phyloP scores from a whole-genome alignment of 345 rosid species.

The Citrus glauca region DNA sequence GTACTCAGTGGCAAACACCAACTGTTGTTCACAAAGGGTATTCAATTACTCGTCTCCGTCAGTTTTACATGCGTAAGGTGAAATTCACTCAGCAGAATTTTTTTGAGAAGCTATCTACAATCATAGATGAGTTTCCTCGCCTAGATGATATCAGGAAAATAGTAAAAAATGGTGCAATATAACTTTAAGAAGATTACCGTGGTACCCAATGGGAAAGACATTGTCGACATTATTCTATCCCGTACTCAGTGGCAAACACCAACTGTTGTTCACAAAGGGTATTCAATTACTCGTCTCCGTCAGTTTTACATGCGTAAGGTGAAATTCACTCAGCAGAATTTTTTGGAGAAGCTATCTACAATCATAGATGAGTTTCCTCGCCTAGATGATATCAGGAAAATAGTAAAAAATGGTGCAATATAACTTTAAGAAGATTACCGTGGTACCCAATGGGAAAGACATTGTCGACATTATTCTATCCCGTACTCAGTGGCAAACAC shows the following conservation, averaged over 20 bases:
- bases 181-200: conserved; percentile 69
- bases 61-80: conserved; percentile 62
- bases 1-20: conserved; percentile 78
- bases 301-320: conserved; percentile 65
- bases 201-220: conserved; percentile 72
- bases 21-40: conserved; percentile 74
- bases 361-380: conserved; percentile 63
- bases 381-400: conserved; percentile 32
- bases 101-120: conserved; percentile 57
- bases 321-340: conserved; percentile 58
- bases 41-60: conserved; percentile 58
- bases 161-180: conserved; percentile 49
- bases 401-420: conserved; percentile 48
- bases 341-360: conserved; percentile 57
- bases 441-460: conserved; percentile 73
- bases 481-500: conserved; percentile 73
- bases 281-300: conserved; percentile 59
- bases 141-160: conserved; percentile 32
- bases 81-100: conserved; percentile 60
- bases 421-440: conserved; percentile 66
- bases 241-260: conserved; percentile 80
- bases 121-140: conserved; percentile 61
- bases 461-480: conserved; percentile 58
- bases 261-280: conserved; percentile 69
- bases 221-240: conserved; percentile 54